Percentiles rank a stretch among this genome's conserved stretches.
Conservation (phyloP, 495 filamentous ascomycete genomes). For the Annulohypoxylon bovei region DNA sequence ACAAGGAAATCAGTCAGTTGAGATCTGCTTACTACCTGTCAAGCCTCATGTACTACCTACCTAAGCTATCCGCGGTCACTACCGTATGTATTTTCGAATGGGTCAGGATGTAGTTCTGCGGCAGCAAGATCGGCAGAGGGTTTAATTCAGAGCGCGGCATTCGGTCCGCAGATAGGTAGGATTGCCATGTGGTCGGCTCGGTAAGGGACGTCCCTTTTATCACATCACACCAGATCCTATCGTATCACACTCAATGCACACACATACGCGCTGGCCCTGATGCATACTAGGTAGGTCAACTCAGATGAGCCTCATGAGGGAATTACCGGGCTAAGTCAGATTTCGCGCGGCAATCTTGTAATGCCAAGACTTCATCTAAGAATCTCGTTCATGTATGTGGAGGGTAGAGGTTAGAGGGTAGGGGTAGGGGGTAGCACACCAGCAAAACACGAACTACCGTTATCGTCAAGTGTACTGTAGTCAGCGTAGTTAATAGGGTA, state of each 20-base stretch:
- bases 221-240: constrained; percentile 22
- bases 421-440: neutral
- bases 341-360: constrained; percentile 7
- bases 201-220: constrained; percentile 11
- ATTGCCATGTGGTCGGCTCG: constrained; percentile 28
- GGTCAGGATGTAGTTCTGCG: neutral
- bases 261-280: constrained; percentile 6
- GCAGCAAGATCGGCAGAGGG: neutral
- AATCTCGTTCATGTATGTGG: neutral
- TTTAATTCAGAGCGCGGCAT: neutral
- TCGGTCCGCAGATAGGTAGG: neutral
- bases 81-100: neutral
- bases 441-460: neutral
- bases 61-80: neutral
- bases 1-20: neutral
- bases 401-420: constrained; percentile 5
- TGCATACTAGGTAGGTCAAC: constrained; percentile 5
- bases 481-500: too few relatives aligned
- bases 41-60: neutral
- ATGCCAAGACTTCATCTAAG: constrained; percentile 25
- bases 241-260: constrained; percentile 12
- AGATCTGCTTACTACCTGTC: constrained; percentile 17
- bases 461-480: neutral
- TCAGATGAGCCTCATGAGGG: constrained; percentile 27
- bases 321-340: constrained; percentile 12